A percentile compares a stretch with the other conserved stretches of the same genome.
Conservation (phyloP, 441 rosid species). For the Sinapis alba region DNA sequence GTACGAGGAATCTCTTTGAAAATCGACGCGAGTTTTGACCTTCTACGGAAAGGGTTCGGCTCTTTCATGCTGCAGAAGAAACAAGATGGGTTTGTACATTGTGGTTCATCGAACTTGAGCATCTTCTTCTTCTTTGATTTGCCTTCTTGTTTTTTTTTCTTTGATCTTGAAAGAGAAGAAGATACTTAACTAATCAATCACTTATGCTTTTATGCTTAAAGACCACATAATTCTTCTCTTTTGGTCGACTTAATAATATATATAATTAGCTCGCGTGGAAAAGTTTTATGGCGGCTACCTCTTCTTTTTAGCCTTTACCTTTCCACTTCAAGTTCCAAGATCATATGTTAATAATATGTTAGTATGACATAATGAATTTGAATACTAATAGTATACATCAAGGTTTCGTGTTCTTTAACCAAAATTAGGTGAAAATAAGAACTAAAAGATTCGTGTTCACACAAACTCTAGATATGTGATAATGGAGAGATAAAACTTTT, state of each 20-base stretch:
- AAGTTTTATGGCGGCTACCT: conserved; percentile 35
- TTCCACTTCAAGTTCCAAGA: conserved; percentile 43
- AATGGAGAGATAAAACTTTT: not conserved
- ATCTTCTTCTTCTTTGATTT: conserved; percentile 28
- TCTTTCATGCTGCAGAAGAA: conserved; percentile 88
- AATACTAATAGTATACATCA: conserved; percentile 15
- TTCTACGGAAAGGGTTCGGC: conserved; percentile 51
- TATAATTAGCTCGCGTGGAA: conserved; percentile 36
- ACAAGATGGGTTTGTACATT: conserved; percentile 57
- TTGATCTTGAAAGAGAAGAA: conserved; percentile 24
- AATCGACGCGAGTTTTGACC: conserved; percentile 51
- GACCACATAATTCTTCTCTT: conserved; percentile 15
- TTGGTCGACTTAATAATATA: not conserved
- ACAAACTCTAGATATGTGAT: conserved; percentile 13
- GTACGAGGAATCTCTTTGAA: conserved; percentile 66
- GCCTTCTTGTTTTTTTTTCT: not conserved
- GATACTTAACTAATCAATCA: not conserved
- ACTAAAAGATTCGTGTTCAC: conserved; percentile 25
- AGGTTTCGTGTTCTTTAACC: conserved; percentile 32
- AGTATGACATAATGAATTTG: not conserved
- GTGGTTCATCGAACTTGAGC: conserved; percentile 31
- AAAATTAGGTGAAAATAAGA: conserved; percentile 23
- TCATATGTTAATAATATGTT: conserved; percentile 1
- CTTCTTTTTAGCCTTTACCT: conserved; percentile 29
- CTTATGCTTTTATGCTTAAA: conserved; percentile 12